These are phyloP conservation scores for Craterostigma plantagineum DNA, from an alignment of 257 asterid species.

Conservation along the genomic window DNA sequence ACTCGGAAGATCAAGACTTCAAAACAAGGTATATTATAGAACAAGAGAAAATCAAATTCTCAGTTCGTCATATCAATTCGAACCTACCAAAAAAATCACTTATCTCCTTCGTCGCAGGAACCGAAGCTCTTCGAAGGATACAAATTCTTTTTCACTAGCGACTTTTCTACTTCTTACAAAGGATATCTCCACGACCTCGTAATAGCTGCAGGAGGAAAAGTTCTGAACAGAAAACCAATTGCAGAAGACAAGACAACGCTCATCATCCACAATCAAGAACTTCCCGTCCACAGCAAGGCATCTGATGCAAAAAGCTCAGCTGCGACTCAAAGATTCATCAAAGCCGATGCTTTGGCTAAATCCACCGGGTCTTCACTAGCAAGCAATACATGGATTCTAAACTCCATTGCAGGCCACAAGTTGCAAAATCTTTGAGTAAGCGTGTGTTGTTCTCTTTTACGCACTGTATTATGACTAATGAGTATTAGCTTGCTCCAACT, in stretches of 20 bases:
- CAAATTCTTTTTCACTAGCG: slow-evolving; percentile 54
- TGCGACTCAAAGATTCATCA: slow-evolving; percentile 17
- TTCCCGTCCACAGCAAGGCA: slow-evolving; percentile 26
- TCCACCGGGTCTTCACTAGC: slow-evolving; percentile 43
- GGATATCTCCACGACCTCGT: slow-evolving; percentile 72
- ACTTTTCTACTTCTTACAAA: slow-evolving; percentile 46
- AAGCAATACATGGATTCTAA: slow-evolving; percentile 64
- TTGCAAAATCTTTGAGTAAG: slow-evolving; percentile 22
- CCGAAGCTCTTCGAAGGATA: slow-evolving; percentile 64
- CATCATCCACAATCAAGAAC: slow-evolving; percentile 45
- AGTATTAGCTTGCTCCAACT: background rate
- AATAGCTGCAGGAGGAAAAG: slow-evolving; percentile 69
- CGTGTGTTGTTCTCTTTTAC: too few relatives aligned
- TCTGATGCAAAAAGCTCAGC: slow-evolving; percentile 12
- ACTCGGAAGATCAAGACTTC: slow-evolving; percentile 63
- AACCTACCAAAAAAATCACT: too few relatives aligned
- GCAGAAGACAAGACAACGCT: slow-evolving; percentile 21
- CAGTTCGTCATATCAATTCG: background rate
- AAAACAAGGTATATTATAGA: slow-evolving; percentile 41
- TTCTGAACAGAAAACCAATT: slow-evolving; percentile 65
- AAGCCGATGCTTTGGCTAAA: slow-evolving; percentile 49
- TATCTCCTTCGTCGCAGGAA: slow-evolving; percentile 35
- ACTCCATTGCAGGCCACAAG: slow-evolving; percentile 57
- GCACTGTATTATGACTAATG: slow-evolving; percentile 7
- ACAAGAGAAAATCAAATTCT: slow-evolving; percentile 1